Evolutionary conservation across 257 asterid genomes (phyloP), one percentile per base, ranked within the genome.

Genomic region (Ophiorrhiza pumila): DNA sequence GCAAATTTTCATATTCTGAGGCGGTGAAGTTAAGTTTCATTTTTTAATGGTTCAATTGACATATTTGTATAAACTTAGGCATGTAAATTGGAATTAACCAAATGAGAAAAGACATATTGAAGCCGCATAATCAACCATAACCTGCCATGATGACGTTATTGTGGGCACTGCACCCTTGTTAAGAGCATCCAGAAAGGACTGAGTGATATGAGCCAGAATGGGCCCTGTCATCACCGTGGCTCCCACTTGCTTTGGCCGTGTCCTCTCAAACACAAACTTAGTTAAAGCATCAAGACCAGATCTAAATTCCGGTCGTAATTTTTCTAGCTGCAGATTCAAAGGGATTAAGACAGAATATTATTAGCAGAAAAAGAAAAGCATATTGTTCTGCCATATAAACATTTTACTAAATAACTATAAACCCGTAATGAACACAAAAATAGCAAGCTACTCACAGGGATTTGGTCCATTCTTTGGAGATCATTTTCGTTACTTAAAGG

Each of bases 81-180:
- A 47, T 13, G 62, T 52, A n/a, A 9, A 53, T 29, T n/a, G 13
- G 13, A 32, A 67, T 67, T 14, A 31, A 32, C 17, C 7, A 23
- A 64, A 68, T 62, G 27, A 45, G 34, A 76, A 63, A 55, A 62
- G 18, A 66, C 15, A 31, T 59, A 42, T 34, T 23, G 42, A 74
- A 67, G 23, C 65, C 3, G 64, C 76, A 82, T 25, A 55, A 72
- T 69, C 46, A 67, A 84, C 65, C 31, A 71, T 61, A 68, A 95
- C 98, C 98, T 90, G 96, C 98, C 99, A 95, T 42, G 99, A 95
- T 72, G 98, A 95, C 47, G 97, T 84, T 82, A 95, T 95, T 75
- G 96, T 95, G 56, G 99, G 99, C 74, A 91, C 98, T 2, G 99
- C 99, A 35, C 98, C 99, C 74, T 89, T 88, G 80, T 95, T 95